Evolutionary conservation across 768 basidiomycete genomes (phyloP).

Genomic region (Tulasnella sp.): DNA sequence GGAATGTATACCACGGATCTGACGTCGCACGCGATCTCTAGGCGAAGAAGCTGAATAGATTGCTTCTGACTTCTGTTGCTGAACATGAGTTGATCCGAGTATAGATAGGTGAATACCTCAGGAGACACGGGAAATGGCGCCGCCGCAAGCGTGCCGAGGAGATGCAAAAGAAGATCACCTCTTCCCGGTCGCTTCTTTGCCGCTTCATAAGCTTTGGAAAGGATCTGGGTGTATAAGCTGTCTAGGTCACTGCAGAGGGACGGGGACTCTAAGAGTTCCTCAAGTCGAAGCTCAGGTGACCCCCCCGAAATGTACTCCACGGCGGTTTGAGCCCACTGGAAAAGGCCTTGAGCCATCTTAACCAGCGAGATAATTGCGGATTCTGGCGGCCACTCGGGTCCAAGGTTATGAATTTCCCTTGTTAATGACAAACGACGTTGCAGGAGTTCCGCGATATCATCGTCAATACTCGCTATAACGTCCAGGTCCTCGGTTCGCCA

Average conservation of each 20-base stretch:
- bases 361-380: neutral
- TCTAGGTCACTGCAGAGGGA: neutral
- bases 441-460: neutral
- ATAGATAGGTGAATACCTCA: neutral
- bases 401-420: neutral
- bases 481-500: neutral
- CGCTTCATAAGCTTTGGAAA: neutral
- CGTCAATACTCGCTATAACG: neutral
- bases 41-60: neutral
- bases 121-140: neutral
- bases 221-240: neutral
- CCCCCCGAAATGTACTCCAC: neutral
- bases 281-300: neutral
- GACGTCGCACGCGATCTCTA: neutral
- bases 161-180: neutral
- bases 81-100: neutral
- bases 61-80: neutral
- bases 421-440: neutral
- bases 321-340: neutral
- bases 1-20: neutral
- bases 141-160: neutral
- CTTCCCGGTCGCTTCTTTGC: neutral
- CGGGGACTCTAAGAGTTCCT: neutral
- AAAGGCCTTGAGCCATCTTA: neutral
- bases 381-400: neutral